Evolutionary conservation across 2,329 filamentous ascomycete genomes (phyloP).

Genomic region (Colletotrichum trifolii): DNA sequence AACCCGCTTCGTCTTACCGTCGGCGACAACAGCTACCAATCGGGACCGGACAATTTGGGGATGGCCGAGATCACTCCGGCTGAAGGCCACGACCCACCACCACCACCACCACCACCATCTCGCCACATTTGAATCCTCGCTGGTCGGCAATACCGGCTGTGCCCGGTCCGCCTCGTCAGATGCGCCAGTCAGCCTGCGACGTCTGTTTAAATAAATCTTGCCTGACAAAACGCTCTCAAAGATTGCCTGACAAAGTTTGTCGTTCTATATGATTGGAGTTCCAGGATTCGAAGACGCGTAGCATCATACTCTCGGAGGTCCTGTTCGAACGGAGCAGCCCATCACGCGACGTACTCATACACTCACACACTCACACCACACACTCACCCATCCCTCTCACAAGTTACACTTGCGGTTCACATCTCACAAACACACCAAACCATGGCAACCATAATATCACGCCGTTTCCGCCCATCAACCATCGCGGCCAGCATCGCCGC

Average conservation of each 20-base stretch:
- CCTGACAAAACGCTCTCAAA: neutral
- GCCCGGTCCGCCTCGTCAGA: no score
- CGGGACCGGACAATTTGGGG: constrained; percentile 35
- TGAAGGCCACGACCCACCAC: neutral
- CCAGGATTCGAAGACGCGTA: no score
- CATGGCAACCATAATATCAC: constrained; percentile 25
- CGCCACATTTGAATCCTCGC: no score
- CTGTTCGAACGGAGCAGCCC: no score
- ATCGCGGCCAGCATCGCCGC: constrained; percentile 40
- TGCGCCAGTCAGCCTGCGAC: neutral
- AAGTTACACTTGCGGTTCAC: neutral
- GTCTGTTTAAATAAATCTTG: constrained; percentile 1
- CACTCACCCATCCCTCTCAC: no score
- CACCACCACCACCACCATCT: neutral
- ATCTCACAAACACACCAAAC: neutral
- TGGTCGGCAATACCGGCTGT: no score
- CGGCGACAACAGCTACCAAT: constrained; percentile 8
- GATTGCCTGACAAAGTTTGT: no score
- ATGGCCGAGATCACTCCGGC: constrained; percentile 31
- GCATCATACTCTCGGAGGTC: no score
- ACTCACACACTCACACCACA: no score
- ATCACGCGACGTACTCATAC: no score
- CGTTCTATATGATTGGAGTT: no score
- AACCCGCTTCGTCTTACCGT: neutral
- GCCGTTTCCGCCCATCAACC: constrained; percentile 37